A percentile compares a stretch with the other conserved stretches of the same genome.
Evolutionary conservation across 495 filamentous ascomycete genomes (phyloP).

Genomic region (Podospora comata): DNA sequence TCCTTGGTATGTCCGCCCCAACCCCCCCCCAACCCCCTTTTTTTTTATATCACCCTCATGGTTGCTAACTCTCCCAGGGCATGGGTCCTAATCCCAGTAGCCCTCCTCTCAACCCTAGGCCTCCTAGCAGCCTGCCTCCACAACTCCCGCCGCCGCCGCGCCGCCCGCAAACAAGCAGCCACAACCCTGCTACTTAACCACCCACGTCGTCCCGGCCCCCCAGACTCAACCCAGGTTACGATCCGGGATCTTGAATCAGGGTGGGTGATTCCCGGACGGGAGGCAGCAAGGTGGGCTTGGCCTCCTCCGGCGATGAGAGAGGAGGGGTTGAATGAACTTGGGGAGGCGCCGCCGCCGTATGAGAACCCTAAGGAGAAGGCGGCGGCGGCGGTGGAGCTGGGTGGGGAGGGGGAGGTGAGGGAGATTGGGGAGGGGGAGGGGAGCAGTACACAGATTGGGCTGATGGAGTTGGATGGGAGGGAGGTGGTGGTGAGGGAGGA

Average conservation of each 20-base stretch:
- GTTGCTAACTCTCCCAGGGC: constrained; percentile 8
- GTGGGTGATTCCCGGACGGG: background rate
- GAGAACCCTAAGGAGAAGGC: constrained; percentile 9
- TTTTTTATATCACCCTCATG: background rate
- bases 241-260: background rate
- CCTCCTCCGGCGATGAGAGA: constrained; percentile 19
- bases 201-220: background rate
- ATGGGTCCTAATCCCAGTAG: constrained; percentile 29
- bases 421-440: background rate
- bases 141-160: constrained; percentile 16
- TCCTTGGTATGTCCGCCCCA: constrained; percentile 11
- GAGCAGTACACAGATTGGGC: background rate
- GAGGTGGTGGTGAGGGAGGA: too few relatives aligned
- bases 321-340: constrained; percentile 56
- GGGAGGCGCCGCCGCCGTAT: constrained; percentile 58
- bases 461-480: background rate
- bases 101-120: constrained; percentile 20
- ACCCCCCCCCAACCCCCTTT: background rate
- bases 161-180: background rate
- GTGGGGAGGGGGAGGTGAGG: background rate
- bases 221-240: too few relatives aligned
- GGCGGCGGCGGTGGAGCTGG: background rate
- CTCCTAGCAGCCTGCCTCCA: constrained; percentile 20
- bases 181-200: background rate
- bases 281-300: background rate